phyloP scores from a whole-genome alignment of 106 monocot species.

The Dendrobium chrysotoxum region DNA sequence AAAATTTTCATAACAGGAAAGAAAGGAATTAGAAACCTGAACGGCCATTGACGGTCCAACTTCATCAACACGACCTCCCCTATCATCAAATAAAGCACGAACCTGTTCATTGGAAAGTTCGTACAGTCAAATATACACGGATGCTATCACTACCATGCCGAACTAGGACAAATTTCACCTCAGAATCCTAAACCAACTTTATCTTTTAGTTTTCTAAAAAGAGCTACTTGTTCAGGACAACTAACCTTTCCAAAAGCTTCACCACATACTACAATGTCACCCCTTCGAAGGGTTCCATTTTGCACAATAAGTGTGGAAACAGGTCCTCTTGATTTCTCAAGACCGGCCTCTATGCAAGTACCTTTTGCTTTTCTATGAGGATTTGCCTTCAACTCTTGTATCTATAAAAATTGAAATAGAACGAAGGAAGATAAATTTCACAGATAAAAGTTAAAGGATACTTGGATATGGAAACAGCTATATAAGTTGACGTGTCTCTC shows the following conservation, averaged over 20 bases:
- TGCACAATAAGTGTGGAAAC: constrained; percentile 83
- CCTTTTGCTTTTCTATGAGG: constrained; percentile 95
- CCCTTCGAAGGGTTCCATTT: constrained; percentile 87
- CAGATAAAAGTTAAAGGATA: neutral
- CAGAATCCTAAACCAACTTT: neutral
- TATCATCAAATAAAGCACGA: constrained; percentile 92
- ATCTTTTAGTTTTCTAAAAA: neutral
- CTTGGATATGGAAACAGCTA: neutral
- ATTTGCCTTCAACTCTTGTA: constrained; percentile 98
- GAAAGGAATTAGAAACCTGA: constrained; percentile 33
- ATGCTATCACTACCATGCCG: neutral
- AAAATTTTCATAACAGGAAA: neutral
- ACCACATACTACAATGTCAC: constrained; percentile 87
- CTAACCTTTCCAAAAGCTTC: constrained; percentile 93
- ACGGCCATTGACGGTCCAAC: constrained; percentile 90
- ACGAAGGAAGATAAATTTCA: neutral
- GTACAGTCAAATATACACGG: neutral
- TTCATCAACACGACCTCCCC: constrained; percentile 71
- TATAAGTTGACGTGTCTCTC: neutral
- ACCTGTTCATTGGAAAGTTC: constrained; percentile 27
- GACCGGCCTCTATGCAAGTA: constrained; percentile 80
- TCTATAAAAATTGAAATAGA: constrained; percentile 28
- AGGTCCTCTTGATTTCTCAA: constrained; percentile 89
- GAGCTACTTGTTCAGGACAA: neutral
- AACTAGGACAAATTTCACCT: neutral